Percentiles rank a stretch among this genome's conserved stretches.
Conservation (phyloP, 2,329 filamentous ascomycete species). For the Dothistroma septosporum region DNA sequence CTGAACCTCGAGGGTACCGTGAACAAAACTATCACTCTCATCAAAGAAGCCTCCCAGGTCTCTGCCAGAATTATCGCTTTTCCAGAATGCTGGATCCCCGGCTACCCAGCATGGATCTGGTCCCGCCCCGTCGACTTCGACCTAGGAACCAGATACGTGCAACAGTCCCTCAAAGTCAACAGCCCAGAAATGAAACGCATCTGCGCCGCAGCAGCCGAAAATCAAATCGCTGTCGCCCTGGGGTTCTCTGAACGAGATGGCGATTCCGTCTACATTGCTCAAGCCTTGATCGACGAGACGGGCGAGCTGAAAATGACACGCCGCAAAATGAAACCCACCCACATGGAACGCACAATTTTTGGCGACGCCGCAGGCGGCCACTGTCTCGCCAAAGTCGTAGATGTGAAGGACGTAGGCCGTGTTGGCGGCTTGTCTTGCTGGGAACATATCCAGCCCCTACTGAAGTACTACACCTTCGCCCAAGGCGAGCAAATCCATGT, state of each 20-base stretch:
- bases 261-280: slow-evolving; percentile 40
- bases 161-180: slow-evolving; percentile 41
- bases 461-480: slow-evolving; percentile 41
- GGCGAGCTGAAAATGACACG: slow-evolving; percentile 38
- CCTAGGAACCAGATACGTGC: slow-evolving; percentile 40
- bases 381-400: slow-evolving; percentile 37
- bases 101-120: slow-evolving; percentile 47
- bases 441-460: slow-evolving; percentile 42
- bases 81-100: slow-evolving; percentile 46
- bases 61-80: slow-evolving; percentile 53
- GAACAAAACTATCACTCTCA: slow-evolving; percentile 55
- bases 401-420: slow-evolving; percentile 31
- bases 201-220: slow-evolving; percentile 32
- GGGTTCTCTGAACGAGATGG: slow-evolving; percentile 40
- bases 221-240: slow-evolving; percentile 37
- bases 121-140: slow-evolving; percentile 41
- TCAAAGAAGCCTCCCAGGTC: slow-evolving; percentile 52
- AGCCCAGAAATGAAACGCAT: slow-evolving; percentile 45
- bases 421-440: slow-evolving; percentile 39
- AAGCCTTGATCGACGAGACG: slow-evolving; percentile 36
- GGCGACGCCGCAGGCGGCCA: slow-evolving; percentile 37
- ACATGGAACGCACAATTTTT: slow-evolving; percentile 44
- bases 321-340: slow-evolving; percentile 43
- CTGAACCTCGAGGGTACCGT: slow-evolving; percentile 54
- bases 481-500: slow-evolving; percentile 41